phyloP scores from a whole-genome alignment of 257 asterid genomes.

The Apocynum venetum region DNA sequence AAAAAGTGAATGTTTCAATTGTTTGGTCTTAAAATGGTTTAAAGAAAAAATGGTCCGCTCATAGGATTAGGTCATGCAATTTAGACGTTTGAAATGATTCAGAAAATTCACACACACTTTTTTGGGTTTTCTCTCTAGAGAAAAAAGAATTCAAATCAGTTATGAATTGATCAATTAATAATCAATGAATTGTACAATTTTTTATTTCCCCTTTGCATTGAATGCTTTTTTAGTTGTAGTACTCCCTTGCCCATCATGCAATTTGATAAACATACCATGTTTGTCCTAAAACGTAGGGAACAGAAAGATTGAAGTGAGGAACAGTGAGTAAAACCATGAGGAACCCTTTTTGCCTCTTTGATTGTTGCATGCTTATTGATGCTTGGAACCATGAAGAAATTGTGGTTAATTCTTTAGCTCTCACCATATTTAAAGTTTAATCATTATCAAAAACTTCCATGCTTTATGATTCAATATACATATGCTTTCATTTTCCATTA shows the following conservation, averaged over 20 bases:
- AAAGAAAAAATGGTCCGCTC: constrained; percentile 34
- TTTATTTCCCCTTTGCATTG: background rate
- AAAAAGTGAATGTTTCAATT: constrained; percentile 37
- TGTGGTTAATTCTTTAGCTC: background rate
- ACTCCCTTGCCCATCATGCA: background rate
- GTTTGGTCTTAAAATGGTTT: constrained; percentile 45
- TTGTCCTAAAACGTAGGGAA: constrained; percentile 1
- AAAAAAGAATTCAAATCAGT: background rate
- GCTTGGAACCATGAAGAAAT: background rate
- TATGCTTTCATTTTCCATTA: too few relatives aligned
- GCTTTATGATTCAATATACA: too few relatives aligned
- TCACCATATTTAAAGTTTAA: background rate
- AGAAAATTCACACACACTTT: constrained; percentile 24
- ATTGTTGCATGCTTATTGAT: background rate
- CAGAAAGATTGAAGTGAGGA: background rate
- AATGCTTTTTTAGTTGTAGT: background rate
- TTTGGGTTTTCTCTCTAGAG: background rate
- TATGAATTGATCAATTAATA: background rate
- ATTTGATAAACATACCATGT: constrained; percentile 4
- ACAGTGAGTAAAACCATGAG: background rate
- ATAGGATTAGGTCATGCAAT: constrained; percentile 51
- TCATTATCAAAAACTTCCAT: too few relatives aligned
- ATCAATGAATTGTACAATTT: background rate
- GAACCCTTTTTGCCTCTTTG: background rate
- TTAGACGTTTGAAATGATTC: constrained; percentile 30